These are phyloP conservation scores for Lepidium campestre DNA, from an alignment of 441 rosid species.

Conservation along the genomic window DNA sequence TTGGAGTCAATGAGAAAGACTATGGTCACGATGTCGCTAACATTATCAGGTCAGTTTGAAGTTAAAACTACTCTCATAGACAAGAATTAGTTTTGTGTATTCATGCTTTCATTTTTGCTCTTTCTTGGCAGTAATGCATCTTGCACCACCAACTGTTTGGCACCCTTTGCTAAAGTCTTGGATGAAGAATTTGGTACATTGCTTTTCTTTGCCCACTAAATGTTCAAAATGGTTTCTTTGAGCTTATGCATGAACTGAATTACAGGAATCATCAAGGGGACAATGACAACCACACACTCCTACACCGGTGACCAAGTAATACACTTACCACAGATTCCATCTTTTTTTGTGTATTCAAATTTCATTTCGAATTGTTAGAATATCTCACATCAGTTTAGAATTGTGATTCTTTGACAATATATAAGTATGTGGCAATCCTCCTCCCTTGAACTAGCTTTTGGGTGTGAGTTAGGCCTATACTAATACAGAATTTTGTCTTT, in stretches of 20 bases:
- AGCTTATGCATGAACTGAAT: background rate
- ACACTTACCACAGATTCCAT: background rate
- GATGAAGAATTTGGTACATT: constrained; percentile 85
- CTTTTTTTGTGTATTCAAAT: background rate
- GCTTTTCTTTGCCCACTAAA: background rate
- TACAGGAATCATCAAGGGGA: constrained; percentile 94
- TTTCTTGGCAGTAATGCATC: constrained; percentile 76
- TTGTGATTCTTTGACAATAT: too few species aligned
- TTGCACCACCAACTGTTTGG: constrained; percentile 95
- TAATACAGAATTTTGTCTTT: too few species aligned
- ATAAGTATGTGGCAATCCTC: too few species aligned
- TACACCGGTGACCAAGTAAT: constrained; percentile 97
- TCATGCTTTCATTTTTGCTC: constrained; percentile 1
- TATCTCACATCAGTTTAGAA: too few species aligned
- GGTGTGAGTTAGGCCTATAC: too few species aligned
- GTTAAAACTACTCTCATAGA: background rate
- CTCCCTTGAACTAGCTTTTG: too few species aligned
- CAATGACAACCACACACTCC: constrained; percentile 98
- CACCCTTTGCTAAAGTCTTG: constrained; percentile 83
- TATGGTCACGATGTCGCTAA: constrained; percentile 68
- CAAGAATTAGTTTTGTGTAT: background rate
- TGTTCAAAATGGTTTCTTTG: background rate
- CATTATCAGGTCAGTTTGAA: constrained; percentile 58
- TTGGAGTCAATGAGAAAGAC: constrained; percentile 91
- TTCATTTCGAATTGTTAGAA: background rate